Percentiles rank a stretch among this genome's conserved stretches.
These are phyloP conservation scores for Zanthoxylum bungeanum DNA, from an alignment of 345 rosid genomes.

Conservation along the genomic window DNA sequence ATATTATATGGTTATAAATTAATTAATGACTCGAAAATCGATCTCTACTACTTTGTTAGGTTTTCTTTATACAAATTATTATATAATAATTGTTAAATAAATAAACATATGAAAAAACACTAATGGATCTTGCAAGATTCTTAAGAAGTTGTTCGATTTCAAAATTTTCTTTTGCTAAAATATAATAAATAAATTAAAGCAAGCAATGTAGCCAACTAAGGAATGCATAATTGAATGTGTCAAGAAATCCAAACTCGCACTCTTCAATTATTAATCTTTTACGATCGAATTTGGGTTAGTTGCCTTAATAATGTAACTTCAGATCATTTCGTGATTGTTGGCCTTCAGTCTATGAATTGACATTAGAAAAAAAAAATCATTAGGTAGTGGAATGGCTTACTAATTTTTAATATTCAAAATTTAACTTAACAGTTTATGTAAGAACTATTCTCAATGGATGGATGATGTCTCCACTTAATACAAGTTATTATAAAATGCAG, in stretches of 20 bases:
- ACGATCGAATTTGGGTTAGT: not conserved
- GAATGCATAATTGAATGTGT: not conserved
- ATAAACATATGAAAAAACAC: not conserved
- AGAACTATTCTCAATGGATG: too few species aligned
- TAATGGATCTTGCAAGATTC: too few species aligned
- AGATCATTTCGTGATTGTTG: too few species aligned
- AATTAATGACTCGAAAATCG: not conserved
- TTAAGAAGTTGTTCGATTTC: too few species aligned
- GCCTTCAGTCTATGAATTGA: too few species aligned
- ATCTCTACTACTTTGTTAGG: not conserved
- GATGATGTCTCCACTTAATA: too few species aligned
- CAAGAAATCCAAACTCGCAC: not conserved
- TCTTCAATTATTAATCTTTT: not conserved
- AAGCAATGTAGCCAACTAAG: not conserved
- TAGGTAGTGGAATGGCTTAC: too few species aligned
- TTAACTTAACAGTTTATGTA: too few species aligned
- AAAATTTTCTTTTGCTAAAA: not conserved
- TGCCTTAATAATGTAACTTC: too few species aligned
- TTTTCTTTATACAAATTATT: not conserved
- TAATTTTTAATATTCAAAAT: too few species aligned
- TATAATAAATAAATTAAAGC: not conserved
- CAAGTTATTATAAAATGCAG: too few species aligned
- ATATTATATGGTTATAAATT: constrained; percentile 5
- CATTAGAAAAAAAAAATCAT: too few species aligned
- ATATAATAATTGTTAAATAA: not conserved